Conservation (phyloP, 257 asterid species). For the Eustoma russellianum region DNA sequence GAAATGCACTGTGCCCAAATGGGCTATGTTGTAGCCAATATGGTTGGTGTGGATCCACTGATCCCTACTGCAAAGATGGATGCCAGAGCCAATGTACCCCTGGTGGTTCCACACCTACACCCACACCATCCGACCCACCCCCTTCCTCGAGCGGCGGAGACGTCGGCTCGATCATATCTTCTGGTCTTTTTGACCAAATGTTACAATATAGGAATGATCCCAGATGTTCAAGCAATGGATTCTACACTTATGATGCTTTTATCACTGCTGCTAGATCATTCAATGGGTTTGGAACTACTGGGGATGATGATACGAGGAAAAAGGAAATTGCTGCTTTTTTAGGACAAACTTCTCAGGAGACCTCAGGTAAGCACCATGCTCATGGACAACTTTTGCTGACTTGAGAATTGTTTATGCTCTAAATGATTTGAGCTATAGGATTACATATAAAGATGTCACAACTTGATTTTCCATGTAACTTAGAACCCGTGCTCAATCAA, state of each 20-base stretch:
- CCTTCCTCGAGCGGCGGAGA: conserved; percentile 8
- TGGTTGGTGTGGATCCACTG: conserved; percentile 21
- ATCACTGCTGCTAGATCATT: conserved; percentile 19
- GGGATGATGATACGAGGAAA: conserved; percentile 17
- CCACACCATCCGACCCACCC: conserved; percentile 1
- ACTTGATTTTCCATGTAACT: too few relatives aligned
- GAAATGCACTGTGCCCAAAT: conserved; percentile 23
- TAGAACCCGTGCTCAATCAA: too few relatives aligned
- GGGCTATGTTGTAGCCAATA: conserved; percentile 24
- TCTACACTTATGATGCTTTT: conserved; percentile 28
- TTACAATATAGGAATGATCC: conserved; percentile 21
- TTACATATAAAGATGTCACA: too few relatives aligned
- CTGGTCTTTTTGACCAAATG: conserved; percentile 13
- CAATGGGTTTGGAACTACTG: conserved; percentile 20
- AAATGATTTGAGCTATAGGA: too few relatives aligned
- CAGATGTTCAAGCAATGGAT: conserved; percentile 14
- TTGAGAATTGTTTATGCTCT: too few relatives aligned
- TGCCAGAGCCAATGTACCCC: conserved; percentile 28
- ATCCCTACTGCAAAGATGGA: conserved; percentile 5
- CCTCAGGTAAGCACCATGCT: conserved; percentile 6
- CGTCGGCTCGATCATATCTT: conserved; percentile 14
- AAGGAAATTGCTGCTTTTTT: conserved; percentile 27
- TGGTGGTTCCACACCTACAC: conserved; percentile 5
- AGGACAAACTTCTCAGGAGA: conserved; percentile 29
- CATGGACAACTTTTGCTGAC: too few relatives aligned